Percentiles rank a stretch among this genome's conserved stretches.
These are phyloP conservation scores for Lachnellula subtilissima DNA, from an alignment of 2,329 filamentous ascomycete genomes.

Conservation along the genomic window DNA sequence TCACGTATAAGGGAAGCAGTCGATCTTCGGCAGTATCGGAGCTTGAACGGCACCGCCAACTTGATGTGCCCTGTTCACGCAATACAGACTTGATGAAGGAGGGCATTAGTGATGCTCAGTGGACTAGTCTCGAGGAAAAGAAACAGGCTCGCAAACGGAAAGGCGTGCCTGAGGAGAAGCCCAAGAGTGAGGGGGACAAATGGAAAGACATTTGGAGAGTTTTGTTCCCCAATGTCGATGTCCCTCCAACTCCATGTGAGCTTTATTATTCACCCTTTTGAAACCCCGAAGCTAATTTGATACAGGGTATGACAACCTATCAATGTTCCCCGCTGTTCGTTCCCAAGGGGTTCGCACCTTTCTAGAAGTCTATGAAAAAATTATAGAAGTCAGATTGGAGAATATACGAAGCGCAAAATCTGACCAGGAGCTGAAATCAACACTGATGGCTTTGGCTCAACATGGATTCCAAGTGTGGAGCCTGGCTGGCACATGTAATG, in stretches of 20 bases:
- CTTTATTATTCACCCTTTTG: neutral
- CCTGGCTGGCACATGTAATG: neutral
- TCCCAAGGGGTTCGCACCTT: neutral
- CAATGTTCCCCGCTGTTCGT: neutral
- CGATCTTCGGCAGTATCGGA: neutral
- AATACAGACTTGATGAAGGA: slow-evolving; percentile 1
- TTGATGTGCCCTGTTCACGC: neutral
- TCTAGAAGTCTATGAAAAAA: neutral
- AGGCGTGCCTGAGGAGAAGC: neutral
- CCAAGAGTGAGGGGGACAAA: neutral
- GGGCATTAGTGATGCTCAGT: slow-evolving; percentile 10
- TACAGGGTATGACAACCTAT: neutral
- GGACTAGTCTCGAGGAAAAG: slow-evolving; percentile 4
- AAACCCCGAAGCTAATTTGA: neutral
- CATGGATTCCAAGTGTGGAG: neutral
- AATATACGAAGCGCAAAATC: neutral
- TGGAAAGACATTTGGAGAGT: neutral
- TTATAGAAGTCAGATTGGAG: neutral
- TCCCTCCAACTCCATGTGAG: neutral
- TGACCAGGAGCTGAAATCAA: neutral
- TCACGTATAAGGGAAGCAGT: neutral
- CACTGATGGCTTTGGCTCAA: neutral
- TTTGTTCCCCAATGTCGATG: neutral
- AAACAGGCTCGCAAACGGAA: neutral
- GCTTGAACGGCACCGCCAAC: slow-evolving; percentile 3